A percentile compares a stretch with the other conserved stretches of the same genome.
Evolutionary conservation across 2,329 filamentous ascomycete genomes (phyloP).

Genomic region (Ascochyta pisi): DNA sequence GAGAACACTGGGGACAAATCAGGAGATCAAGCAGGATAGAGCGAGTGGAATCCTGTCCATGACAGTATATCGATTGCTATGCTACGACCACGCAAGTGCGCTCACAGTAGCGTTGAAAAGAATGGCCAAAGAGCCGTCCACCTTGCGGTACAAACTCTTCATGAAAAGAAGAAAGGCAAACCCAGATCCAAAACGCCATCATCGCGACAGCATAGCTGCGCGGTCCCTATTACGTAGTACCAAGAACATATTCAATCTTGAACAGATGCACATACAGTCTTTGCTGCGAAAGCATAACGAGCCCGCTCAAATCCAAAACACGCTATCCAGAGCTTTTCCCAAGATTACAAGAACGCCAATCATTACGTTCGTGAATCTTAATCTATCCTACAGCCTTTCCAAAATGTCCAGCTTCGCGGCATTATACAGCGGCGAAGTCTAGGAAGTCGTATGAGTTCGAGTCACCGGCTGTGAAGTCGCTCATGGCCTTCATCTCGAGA

Average conservation of each 20-base stretch:
- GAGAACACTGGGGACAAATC: background rate
- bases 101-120: slow-evolving; percentile 1
- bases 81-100: background rate
- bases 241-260: slow-evolving; percentile 16
- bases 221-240: slow-evolving; percentile 11
- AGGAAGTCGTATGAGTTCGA: slow-evolving; percentile 42
- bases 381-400: slow-evolving; percentile 40
- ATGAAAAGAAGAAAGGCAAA: background rate
- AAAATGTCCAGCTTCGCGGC: slow-evolving; percentile 4
- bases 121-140: slow-evolving; percentile 6
- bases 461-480: slow-evolving; percentile 43
- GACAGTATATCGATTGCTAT: slow-evolving; percentile 8
- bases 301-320: slow-evolving; percentile 18
- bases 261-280: slow-evolving; percentile 17
- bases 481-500: slow-evolving; percentile 49
- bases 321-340: slow-evolving; percentile 3
- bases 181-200: slow-evolving; percentile 7
- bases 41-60: slow-evolving; percentile 1
- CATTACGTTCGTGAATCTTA: slow-evolving; percentile 37
- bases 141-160: slow-evolving; percentile 5
- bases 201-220: slow-evolving; percentile 15
- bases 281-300: slow-evolving; percentile 14
- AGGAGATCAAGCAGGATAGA: background rate
- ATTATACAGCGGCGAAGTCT: slow-evolving; percentile 42
- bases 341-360: slow-evolving; percentile 29